Evolutionary conservation across 2,329 filamentous ascomycete species (phyloP).

Genomic region (Trichoderma brevicompactum): DNA sequence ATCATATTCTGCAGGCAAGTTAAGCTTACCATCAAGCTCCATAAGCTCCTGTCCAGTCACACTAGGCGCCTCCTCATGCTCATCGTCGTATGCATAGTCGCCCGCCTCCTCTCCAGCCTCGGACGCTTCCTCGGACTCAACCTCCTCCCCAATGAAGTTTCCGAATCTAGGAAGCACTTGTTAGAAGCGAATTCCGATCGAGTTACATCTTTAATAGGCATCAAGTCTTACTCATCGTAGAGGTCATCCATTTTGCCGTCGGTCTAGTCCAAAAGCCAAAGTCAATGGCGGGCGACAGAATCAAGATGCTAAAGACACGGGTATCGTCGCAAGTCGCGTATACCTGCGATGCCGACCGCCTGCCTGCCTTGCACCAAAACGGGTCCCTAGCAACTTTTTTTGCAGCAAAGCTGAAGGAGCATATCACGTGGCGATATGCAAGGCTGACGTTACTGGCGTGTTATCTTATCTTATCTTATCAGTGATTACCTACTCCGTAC

Average conservation of each 20-base stretch:
- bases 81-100: conserved; percentile 83
- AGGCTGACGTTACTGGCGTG: conserved; percentile 7
- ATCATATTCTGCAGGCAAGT: background rate
- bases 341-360: conserved; percentile 22
- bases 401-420: conserved; percentile 8
- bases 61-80: conserved; percentile 64
- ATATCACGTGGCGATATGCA: conserved; percentile 31
- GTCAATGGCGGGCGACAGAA: conserved; percentile 34
- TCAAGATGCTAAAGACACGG: conserved; percentile 28
- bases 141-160: conserved; percentile 96
- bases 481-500: background rate
- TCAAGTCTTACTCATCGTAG: conserved; percentile 78
- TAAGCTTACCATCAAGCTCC: conserved; percentile 77
- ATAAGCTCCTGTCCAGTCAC: conserved; percentile 81
- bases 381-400: conserved; percentile 33
- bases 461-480: conserved; percentile 25
- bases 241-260: conserved; percentile 79
- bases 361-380: conserved; percentile 24
- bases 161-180: conserved; percentile 69
- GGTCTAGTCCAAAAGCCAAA: conserved; percentile 27
- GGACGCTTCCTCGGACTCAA: conserved; percentile 82
- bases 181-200: background rate
- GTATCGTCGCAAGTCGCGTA: conserved; percentile 30
- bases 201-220: conserved; percentile 1
- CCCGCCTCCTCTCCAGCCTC: conserved; percentile 73